Evolutionary conservation across 805 yeast species (phyloP), one percentile per base, ranked within the genome.

Genomic region (Candida oleophila): DNA sequence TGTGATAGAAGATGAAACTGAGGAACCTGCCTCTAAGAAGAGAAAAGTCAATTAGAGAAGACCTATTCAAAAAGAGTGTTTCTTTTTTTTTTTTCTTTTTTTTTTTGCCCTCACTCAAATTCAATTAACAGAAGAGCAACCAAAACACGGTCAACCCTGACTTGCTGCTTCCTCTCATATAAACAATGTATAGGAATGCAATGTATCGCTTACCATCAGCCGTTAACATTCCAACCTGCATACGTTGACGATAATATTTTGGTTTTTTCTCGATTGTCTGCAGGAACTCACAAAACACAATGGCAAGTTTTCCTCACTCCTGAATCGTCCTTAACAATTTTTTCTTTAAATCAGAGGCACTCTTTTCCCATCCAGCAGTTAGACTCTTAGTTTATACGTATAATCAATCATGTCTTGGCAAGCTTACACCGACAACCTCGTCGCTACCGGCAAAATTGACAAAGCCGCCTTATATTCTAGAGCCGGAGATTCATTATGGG

Each of bases 401-500:
- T 18, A 32, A n/a, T 43, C 22, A 35, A 55, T 25, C 43, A 64
- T 64, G 69, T 64, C 69, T 46, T 64, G 69, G 69, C 66, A 64
- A 90, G 97, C 97, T 50, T 94, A 94, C 79, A 90, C 97, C 46
- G 98, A 94, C 66, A 92, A 90, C 73, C 82, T 94, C 56, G 73
- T 87, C 55, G 87, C 85, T 47, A 87, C 97, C 43, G 89, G 89
- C 52, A 89, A 88, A 67, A 77, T 94, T 55, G 97, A 92, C 73
- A 83, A 83, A 66, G 97, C 98, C 30, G 94, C 95, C 37, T 82
- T 94, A 55, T 91, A 87, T 70, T 91, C 97, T 8, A 85, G 87
- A 55, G 96, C 95, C 12, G 99, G 99, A 40, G 96, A 91, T 66
- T 80, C 96, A 18, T 79, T 83, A 44, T 94, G 99, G 99, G 98